phyloP scores from a whole-genome alignment of 305 asterid species.

The Andrographis paniculata region DNA sequence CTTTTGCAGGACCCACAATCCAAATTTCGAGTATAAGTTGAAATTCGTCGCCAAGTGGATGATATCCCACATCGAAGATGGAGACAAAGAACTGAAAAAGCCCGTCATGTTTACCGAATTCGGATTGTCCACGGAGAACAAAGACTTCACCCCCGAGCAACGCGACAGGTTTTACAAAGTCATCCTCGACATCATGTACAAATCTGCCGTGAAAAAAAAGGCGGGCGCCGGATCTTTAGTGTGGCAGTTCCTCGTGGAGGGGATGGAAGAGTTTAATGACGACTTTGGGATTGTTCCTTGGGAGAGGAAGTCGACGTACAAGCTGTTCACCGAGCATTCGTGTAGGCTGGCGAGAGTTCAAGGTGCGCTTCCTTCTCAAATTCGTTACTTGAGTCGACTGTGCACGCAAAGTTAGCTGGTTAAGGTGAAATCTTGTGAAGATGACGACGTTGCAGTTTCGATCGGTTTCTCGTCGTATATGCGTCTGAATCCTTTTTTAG shows the following conservation, averaged over 20 bases:
- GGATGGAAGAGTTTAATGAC: constrained; percentile 80
- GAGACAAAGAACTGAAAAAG: constrained; percentile 82
- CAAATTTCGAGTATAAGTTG: constrained; percentile 55
- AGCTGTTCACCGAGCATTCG: constrained; percentile 70
- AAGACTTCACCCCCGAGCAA: constrained; percentile 53
- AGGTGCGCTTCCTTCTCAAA: constrained; percentile 69
- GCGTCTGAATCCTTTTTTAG: too few species aligned
- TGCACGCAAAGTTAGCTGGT: too few species aligned
- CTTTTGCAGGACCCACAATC: constrained; percentile 65
- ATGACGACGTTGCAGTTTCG: too few species aligned
- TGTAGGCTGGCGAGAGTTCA: constrained; percentile 77
- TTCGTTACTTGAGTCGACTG: constrained; percentile 46
- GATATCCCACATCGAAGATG: constrained; percentile 94
- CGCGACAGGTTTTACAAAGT: constrained; percentile 61
- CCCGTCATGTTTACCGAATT: constrained; percentile 87
- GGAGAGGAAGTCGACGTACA: constrained; percentile 53
- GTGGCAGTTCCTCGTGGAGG: constrained; percentile 92
- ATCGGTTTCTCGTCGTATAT: too few species aligned
- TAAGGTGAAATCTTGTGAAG: too few species aligned
- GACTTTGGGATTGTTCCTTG: constrained; percentile 95
- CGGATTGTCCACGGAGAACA: constrained; percentile 68
- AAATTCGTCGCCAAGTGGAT: constrained; percentile 77
- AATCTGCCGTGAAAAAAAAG: constrained; percentile 53
- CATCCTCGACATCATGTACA: constrained; percentile 67
- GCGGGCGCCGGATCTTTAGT: constrained; percentile 80